Evolutionary conservation across 2,329 filamentous ascomycete genomes (phyloP).

Genomic region (Raffaelea albimanens): DNA sequence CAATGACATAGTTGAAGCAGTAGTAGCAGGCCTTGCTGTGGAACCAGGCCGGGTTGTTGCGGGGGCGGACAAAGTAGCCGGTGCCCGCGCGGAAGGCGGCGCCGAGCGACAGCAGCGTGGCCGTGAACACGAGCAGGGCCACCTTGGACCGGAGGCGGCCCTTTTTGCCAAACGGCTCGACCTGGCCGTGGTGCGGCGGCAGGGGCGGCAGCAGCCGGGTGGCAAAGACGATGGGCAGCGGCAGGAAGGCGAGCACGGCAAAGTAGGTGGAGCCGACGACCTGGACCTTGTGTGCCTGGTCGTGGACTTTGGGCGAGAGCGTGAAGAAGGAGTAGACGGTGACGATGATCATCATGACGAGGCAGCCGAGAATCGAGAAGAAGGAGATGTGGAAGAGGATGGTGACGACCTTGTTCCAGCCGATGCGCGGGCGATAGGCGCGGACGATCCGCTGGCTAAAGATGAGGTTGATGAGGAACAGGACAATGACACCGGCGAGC

Average conservation of each 20-base stretch:
- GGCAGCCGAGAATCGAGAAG: constrained; percentile 40
- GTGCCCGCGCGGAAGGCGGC: constrained; percentile 59
- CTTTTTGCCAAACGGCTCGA: constrained; percentile 53
- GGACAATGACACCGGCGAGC: constrained; percentile 61
- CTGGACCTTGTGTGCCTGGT: constrained; percentile 52
- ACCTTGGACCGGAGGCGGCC: constrained; percentile 61
- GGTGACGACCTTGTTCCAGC: constrained; percentile 52
- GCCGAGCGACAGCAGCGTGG: constrained; percentile 54
- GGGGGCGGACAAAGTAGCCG: constrained; percentile 40
- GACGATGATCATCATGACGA: constrained; percentile 57
- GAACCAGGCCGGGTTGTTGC: constrained; percentile 55
- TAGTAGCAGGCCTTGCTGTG: constrained; percentile 67
- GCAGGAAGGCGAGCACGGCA: constrained; percentile 56
- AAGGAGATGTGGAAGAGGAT: constrained; percentile 49
- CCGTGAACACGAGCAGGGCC: constrained; percentile 49
- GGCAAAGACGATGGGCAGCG: constrained; percentile 44
- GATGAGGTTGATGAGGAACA: constrained; percentile 71
- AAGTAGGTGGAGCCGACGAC: constrained; percentile 53
- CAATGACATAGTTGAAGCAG: constrained; percentile 66
- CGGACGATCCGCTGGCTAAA: constrained; percentile 68
- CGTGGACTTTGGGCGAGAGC: constrained; percentile 36
- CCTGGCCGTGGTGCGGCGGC: constrained; percentile 15
- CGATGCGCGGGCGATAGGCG: constrained; percentile 59
- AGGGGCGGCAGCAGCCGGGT: constrained; percentile 36
- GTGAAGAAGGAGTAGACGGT: constrained; percentile 61